Percentiles rank a stretch among this genome's conserved stretches.
Conservation (phyloP, 1,139 yeast genomes). For the Pichia cactophila region DNA sequence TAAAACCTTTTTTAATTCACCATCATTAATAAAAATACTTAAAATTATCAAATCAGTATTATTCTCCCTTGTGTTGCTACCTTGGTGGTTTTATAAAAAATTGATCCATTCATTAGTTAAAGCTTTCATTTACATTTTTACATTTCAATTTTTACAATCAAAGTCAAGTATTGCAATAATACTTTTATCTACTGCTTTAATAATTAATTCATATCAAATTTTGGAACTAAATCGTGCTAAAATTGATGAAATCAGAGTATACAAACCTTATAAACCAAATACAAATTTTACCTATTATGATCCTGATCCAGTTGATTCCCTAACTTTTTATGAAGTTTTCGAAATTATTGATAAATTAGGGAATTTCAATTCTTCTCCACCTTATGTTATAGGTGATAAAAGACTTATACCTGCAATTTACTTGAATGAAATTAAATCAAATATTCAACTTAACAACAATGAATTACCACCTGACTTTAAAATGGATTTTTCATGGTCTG, state of each 20-base stretch:
- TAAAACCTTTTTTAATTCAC: background rate
- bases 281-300: background rate
- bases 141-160: background rate
- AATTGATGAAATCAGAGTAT: background rate
- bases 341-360: background rate
- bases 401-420: constrained; percentile 7
- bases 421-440: background rate
- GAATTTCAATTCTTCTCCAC: background rate
- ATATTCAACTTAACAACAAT: background rate
- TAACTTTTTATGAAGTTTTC: background rate
- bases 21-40: background rate
- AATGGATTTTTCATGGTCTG: constrained; percentile 23
- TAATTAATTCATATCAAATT: background rate
- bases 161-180: background rate
- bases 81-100: background rate
- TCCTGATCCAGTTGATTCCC: background rate
- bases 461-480: constrained; percentile 6
- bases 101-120: background rate
- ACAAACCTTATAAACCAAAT: background rate
- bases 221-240: background rate
- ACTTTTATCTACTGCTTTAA: background rate
- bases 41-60: background rate
- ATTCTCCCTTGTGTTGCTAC: background rate
- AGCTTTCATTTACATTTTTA: background rate
- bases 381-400: background rate